Evolutionary conservation across 148 eudicot genomes (phyloP).

Genomic region (Silene conica): DNA sequence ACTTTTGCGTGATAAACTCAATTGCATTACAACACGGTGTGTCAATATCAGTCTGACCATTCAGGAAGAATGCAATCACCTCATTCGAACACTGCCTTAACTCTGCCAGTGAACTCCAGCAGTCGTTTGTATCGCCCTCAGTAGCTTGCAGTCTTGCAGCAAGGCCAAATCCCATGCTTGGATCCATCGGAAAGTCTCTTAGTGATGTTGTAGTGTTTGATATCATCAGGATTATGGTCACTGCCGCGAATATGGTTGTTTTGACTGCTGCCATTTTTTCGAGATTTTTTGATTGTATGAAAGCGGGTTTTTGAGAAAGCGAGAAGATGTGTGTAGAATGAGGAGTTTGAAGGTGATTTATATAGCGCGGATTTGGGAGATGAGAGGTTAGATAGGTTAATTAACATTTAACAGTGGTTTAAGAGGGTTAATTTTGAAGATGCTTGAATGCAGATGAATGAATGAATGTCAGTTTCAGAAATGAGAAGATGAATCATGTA

Average conservation of each 20-base stretch:
- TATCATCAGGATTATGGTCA: constrained; percentile 11
- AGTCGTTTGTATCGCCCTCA: constrained; percentile 18
- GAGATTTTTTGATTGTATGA: not conserved
- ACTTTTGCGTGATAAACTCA: constrained; percentile 29
- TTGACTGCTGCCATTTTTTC: constrained; percentile 9
- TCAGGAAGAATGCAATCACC: constrained; percentile 43
- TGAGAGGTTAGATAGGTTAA: constrained; percentile 11
- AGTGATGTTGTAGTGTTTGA: constrained; percentile 5
- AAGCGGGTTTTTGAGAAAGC: not conserved
- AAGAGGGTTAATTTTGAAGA: not conserved
- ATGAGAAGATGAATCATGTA: not conserved
- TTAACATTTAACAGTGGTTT: not conserved
- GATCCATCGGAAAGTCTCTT: constrained; percentile 11
- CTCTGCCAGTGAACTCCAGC: constrained; percentile 47
- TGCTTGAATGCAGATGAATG: too few species aligned
- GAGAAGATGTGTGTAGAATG: not conserved
- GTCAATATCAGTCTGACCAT: constrained; percentile 42
- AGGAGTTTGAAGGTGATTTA: not conserved
- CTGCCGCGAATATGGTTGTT: not conserved
- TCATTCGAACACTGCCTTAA: constrained; percentile 50
- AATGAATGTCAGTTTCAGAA: constrained; percentile 16
- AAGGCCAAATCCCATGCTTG: constrained; percentile 2
- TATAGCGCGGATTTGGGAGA: constrained; percentile 8
- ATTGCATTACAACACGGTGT: constrained; percentile 47
- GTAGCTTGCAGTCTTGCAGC: not conserved